A percentile compares a stretch with the other conserved stretches of the same genome.
Evolutionary conservation across 805 yeast species (phyloP).

Genomic region (Sporopachydermia lactativora): DNA sequence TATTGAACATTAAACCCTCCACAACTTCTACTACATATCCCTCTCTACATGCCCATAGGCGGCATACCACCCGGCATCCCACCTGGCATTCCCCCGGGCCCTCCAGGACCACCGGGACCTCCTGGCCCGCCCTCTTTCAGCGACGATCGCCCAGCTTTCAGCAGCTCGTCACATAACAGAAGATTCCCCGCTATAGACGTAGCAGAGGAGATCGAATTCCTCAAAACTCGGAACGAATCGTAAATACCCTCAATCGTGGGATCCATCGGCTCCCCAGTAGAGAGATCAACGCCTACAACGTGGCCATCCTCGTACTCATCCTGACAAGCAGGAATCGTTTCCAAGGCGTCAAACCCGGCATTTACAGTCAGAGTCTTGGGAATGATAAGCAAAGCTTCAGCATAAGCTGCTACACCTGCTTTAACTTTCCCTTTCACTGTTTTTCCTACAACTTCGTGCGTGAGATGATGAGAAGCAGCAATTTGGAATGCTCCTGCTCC

Average conservation of each 20-base stretch:
- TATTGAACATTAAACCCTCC: no score
- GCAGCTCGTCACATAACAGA: constrained; percentile 85
- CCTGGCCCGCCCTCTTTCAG: constrained; percentile 44
- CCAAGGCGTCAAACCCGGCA: constrained; percentile 89
- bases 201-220: constrained; percentile 87
- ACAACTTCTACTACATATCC: no score
- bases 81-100: not conserved
- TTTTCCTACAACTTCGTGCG: constrained; percentile 32
- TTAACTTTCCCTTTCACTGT: constrained; percentile 71
- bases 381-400: constrained; percentile 78
- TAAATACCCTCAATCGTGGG: constrained; percentile 90
- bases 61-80: not conserved
- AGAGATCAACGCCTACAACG: constrained; percentile 80
- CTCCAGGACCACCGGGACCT: not conserved
- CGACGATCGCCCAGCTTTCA: constrained; percentile 93
- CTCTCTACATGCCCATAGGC: not conserved
- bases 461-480: constrained; percentile 60
- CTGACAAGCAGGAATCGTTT: constrained; percentile 76
- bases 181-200: constrained; percentile 89
- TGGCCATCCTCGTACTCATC: constrained; percentile 76
- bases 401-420: constrained; percentile 85
- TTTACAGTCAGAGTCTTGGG: constrained; percentile 89
- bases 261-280: constrained; percentile 90
- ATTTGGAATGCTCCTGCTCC: constrained; percentile 97
- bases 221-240: constrained; percentile 89